Evolutionary conservation across 2,329 filamentous ascomycete genomes (phyloP), one percentile per base, ranked within the genome.

Genomic region (Phialophora tarda): DNA sequence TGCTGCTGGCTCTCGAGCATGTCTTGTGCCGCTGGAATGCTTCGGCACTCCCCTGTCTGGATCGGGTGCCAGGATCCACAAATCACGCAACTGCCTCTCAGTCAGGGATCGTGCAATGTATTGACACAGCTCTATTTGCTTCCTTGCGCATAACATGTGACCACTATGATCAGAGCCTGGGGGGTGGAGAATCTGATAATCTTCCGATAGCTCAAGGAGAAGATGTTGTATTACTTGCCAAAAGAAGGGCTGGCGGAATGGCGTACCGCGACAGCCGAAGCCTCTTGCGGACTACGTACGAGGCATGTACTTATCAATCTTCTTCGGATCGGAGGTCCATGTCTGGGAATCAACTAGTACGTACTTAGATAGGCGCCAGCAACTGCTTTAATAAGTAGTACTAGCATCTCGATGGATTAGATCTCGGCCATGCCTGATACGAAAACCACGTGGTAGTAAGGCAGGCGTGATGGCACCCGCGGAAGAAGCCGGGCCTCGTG

Each of bases 391-490:
- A n/a, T n/a, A n/a, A n/a, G n/a, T n/a, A n/a, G n/a, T n/a, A n/a
- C 26, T 26, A 26, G 26, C 5, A 26, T 26, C 26, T 26, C 5
- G 26, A 26, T 26, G 3, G 5, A 26, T 26, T 4, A 26, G 26
- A 55, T 55, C 51, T 55, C 21, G 51, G 26, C 53, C 53, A 55
- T 4, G 53, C 53, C n/a, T n/a, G 53, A 28, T 30, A 30, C 17
- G 14, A 32, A 23, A 55, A 34, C 53, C 50, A 55, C 53, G 53
- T 55, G 53, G 24, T 55, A 10, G 11, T 8, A n/a, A n/a, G 17
- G 23, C 48, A 51, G 23, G 11, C 10, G 14, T 23, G 21, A 8
- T 51, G 48, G 8, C 10, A 51, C 14, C 48, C 17, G 21, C 48
- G 48, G 48, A 28, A 28, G 24, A 51, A 51, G 48, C 48, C 48